Evolutionary conservation across 768 basidiomycete genomes (phyloP).

Genomic region (Daedalea quercina): DNA sequence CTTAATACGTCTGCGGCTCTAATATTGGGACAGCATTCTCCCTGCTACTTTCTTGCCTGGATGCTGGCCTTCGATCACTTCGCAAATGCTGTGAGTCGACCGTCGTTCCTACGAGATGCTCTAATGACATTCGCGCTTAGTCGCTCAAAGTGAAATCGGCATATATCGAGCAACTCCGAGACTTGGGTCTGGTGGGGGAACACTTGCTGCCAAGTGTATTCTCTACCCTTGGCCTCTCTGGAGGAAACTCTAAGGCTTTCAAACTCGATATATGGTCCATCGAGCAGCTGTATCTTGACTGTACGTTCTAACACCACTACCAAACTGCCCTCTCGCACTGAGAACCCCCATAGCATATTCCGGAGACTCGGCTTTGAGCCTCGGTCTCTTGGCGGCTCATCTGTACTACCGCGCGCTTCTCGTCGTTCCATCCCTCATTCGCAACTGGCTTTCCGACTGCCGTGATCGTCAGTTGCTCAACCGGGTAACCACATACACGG

Average conservation of each 20-base stretch:
- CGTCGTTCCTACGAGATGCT: neutral
- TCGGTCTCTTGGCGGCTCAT: conserved; percentile 74
- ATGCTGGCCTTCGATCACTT: conserved; percentile 87
- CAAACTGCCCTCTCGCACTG: neutral
- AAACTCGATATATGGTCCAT: conserved; percentile 84
- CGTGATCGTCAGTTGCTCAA: conserved; percentile 86
- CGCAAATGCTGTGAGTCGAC: conserved; percentile 61
- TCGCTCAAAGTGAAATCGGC: conserved; percentile 80
- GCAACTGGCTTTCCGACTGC: conserved; percentile 79
- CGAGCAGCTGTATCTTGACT: conserved; percentile 72
- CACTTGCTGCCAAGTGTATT: conserved; percentile 72
- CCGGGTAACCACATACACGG: conserved; percentile 71
- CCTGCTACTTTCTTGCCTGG: conserved; percentile 79
- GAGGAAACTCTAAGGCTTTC: conserved; percentile 56
- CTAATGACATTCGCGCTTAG: conserved; percentile 30
- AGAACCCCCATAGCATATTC: conserved; percentile 45
- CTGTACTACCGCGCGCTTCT: conserved; percentile 84
- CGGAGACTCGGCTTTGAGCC: conserved; percentile 39
- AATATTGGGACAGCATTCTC: conserved; percentile 29
- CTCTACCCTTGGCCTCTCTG: conserved; percentile 57
- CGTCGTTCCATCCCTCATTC: conserved; percentile 78
- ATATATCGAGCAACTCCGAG: conserved; percentile 84
- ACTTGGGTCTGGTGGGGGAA: conserved; percentile 51
- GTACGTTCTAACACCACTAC: conserved; percentile 34
- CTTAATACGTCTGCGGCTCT: neutral